Base-by-base conservation (phyloP, 2,329 filamentous ascomycete genomes). In the Nemania sp. region DNA sequence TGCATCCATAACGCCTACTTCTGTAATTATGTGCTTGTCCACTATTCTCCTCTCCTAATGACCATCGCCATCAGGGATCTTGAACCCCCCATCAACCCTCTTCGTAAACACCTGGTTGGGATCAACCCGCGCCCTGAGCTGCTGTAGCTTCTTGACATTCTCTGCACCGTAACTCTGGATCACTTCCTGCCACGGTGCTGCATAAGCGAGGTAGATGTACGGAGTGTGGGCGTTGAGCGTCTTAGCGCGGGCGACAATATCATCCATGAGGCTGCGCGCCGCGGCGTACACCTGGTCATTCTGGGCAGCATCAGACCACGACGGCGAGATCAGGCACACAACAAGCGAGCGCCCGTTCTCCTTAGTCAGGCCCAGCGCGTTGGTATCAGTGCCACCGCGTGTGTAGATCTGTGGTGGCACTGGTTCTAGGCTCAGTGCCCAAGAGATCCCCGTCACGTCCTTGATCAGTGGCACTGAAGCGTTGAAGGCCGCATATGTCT, bases 171-270 rank as follows among this genome's bases (percentile, higher is more conserved):
- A 71, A n/a, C 63, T 57, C 21, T 42, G 11, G 5, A 69, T 65
- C 10, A 59, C 54, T 11, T 67, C 54, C 62, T 70, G 67, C 60
- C 65, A 65, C 20, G 63, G 59, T 11, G 61, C 67, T 3, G 66
- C 68, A 15, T 69, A 70, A 48, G 65, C 52, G 11, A 67, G 43
- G 32, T 69, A 68, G 18, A 68, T 47, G n/a, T 59, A 69, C 3
- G 62, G 62, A 48, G 69, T 57, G 18, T 60, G 62, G 2, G 47
- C 62, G 11, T 62, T 66, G 2, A 67, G 54, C n/a, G 47, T 49
- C 47, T 54, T 54, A 10, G 57, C 57, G 11, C 40, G 25, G 39
- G 43, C 43, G 20, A 4, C 6, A 20, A 59, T 21, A 21, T 59
- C 51, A 51, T 35, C 57, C 12, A 54, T 35, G 37, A 59, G 57